Evolutionary conservation across 768 basidiomycete genomes (phyloP), one percentile per base, ranked within the genome.

Genomic region (Harrya chromipes): DNA sequence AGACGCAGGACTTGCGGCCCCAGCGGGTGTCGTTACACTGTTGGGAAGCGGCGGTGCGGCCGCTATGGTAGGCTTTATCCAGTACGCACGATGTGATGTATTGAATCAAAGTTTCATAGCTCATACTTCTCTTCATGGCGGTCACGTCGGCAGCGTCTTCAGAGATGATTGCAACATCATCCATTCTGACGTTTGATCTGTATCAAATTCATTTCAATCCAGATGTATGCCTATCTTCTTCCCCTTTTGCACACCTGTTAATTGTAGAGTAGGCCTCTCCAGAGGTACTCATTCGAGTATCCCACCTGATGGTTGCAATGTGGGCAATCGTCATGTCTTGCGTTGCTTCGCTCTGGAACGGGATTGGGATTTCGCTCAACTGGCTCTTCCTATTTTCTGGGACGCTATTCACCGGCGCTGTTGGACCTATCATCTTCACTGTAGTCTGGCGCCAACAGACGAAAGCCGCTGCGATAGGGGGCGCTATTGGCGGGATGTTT

Each of bases 401-500:
- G 41, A 57, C 56, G 11, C 35, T 57, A 4, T 57, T 55, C 49
- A 57, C 53, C 6, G 75, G 75, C 5, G 74, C 76, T 1, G 56
- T 57, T n/a, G 53, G 53, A 9, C 56, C 55, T 29, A 44, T 57
- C 24, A 57, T 57, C 24, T 57, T 57, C 23, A 57, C 35, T 14
- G 55, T 57, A 11, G 45, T 57, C n/a, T 57, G 55, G 55, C 69
- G 70, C 29, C 74, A 75, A 55, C 63, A 77, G 20, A 71, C 72
- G 1, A 56, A 62, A 16, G 63, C 65, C 4, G 74, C 67, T 29
- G 72, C 76, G 3, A 63, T 74, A 40, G 43, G 57, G 24, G 76
- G 76, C 1, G 65, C 73, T 16, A 58, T 77, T 41, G 59, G 65
- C n/a, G 76, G 75, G 6, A 72, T 72, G 14, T 58, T 70, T 1